Base-by-base conservation (phyloP, 1,284 basidiomycete species). In the Porodaedalea pini region DNA sequence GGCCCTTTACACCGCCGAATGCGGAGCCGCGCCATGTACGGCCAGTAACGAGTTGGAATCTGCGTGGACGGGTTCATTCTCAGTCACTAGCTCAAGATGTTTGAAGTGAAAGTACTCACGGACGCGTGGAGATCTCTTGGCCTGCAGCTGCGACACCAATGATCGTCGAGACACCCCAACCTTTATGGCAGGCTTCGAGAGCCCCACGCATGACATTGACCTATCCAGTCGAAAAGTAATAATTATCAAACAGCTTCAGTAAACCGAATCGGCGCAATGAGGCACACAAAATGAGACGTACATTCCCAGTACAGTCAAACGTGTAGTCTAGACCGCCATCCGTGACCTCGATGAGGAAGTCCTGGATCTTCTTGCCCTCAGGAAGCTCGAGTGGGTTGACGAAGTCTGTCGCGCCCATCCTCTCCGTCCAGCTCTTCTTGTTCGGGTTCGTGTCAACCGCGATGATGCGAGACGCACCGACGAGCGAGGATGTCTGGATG, bases 241-340 rank as follows among this genome's bases (percentile, higher is more conserved):
- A 40, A 32, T 8, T 25, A 27, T 37, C 17, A 15, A 11, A 19
- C 10, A 23, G 56, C 13, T 17, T 51, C 27, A 34, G 10, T 31
- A 41, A 8, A 19, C 5, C 6, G 1, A 41, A 13, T 36, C 36
- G 13, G 6, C 19, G 37, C 17, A 1, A 36, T 37, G 11, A 17
- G 15, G 4, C 6, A 21, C n/a, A n/a, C 21, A 19, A 17, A 25
- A 11, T 32, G 15, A 49, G 29, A 17, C 79, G 61, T 62, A 90
- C 93, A 69, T 97, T 98, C 40, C 96, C 96, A 8, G 96, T 99
- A 66, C 87, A 90, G 72, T 99, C 97, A 68, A 94, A 99, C 4
- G 97, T 99, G 72, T 88, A 98, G 75, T 99, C 97, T 37, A 98
- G 79, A 29, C 97, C 97, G 39, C 97, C 97, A 68, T 99, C 97